Percentiles rank a stretch among this genome's conserved stretches.
These are phyloP conservation scores for Rachicladosporium sp. DNA, from an alignment of 2,329 filamentous ascomycete species.

Conservation along the genomic window DNA sequence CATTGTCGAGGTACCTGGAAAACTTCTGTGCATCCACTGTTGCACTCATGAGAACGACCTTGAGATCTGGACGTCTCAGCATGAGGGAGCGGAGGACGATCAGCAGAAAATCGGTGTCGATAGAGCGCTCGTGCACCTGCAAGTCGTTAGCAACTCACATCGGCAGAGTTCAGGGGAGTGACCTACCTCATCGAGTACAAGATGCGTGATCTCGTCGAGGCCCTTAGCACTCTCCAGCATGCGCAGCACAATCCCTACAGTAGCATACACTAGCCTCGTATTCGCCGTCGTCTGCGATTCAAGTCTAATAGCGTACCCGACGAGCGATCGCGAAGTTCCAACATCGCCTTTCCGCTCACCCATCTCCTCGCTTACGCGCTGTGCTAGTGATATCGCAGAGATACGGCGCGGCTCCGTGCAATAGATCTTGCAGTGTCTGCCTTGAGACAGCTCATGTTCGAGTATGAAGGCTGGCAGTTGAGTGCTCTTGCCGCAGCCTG, in stretches of 20 bases:
- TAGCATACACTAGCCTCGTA: constrained; percentile 82
- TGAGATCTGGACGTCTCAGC: constrained; percentile 64
- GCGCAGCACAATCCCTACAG: constrained; percentile 81
- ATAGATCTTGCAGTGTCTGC: constrained; percentile 78
- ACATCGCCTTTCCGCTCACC: constrained; percentile 74
- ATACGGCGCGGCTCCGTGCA: constrained; percentile 93
- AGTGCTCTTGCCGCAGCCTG: constrained; percentile 92
- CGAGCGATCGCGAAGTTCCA: constrained; percentile 68
- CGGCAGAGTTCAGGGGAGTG: no score
- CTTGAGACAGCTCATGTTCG: constrained; percentile 72
- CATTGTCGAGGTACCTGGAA: constrained; percentile 73
- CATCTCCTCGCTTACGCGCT: constrained; percentile 86
- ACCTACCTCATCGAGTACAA: constrained; percentile 95
- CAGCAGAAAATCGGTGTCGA: constrained; percentile 91
- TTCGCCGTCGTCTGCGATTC: constrained; percentile 75
- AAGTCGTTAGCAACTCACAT: no score
- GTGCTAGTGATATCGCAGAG: constrained; percentile 85
- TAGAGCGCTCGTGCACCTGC: constrained; percentile 65
- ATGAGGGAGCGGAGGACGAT: constrained; percentile 82
- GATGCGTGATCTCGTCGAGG: constrained; percentile 77
- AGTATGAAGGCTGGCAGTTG: constrained; percentile 91
- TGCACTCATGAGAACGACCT: constrained; percentile 93
- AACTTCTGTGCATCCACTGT: constrained; percentile 90
- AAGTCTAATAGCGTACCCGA: constrained; percentile 88
- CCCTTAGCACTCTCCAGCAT: constrained; percentile 89